These are phyloP conservation scores for Wickerhamiella lipophila DNA, from an alignment of 805 yeast species.

Conservation along the genomic window DNA sequence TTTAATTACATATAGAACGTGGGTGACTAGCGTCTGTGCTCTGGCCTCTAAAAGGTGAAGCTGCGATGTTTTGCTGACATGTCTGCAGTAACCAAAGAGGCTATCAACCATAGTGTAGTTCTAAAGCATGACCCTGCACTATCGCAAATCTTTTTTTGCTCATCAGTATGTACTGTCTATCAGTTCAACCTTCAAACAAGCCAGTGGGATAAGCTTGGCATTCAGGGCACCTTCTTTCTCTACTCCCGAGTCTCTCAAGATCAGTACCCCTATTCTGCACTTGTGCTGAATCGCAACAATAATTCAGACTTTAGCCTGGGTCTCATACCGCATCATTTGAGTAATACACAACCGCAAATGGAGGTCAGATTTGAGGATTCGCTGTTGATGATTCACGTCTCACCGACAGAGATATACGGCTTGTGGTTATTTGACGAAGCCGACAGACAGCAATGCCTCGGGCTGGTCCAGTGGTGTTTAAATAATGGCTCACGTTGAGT, in stretches of 20 bases:
- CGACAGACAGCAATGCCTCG: slow-evolving; percentile 24
- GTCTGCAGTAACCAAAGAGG: slow-evolving; percentile 14
- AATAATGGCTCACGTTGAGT: slow-evolving; percentile 8
- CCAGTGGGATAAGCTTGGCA: slow-evolving; percentile 31
- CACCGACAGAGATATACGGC: slow-evolving; percentile 28
- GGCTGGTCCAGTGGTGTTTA: slow-evolving; percentile 27
- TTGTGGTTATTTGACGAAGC: slow-evolving; percentile 29
- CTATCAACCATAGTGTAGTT: slow-evolving; percentile 27
- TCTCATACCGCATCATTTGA: slow-evolving; percentile 23
- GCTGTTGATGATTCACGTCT: slow-evolving; percentile 28
- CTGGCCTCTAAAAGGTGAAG: not conserved
- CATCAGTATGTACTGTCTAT: slow-evolving; percentile 32
- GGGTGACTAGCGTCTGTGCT: no score
- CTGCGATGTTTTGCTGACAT: not conserved
- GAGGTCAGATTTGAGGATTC: slow-evolving; percentile 27
- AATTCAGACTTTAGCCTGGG: slow-evolving; percentile 28
- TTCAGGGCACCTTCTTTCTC: slow-evolving; percentile 31
- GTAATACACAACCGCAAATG: slow-evolving; percentile 24
- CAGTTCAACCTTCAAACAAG: slow-evolving; percentile 25
- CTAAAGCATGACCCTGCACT: slow-evolving; percentile 28
- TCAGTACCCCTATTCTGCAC: slow-evolving; percentile 27
- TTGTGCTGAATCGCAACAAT: slow-evolving; percentile 29
- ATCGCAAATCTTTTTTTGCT: slow-evolving; percentile 28
- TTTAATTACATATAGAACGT: no score
- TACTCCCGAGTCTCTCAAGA: slow-evolving; percentile 27